Conservation (phyloP, 1,284 basidiomycete genomes). For the Mrakiaceae sp. region DNA sequence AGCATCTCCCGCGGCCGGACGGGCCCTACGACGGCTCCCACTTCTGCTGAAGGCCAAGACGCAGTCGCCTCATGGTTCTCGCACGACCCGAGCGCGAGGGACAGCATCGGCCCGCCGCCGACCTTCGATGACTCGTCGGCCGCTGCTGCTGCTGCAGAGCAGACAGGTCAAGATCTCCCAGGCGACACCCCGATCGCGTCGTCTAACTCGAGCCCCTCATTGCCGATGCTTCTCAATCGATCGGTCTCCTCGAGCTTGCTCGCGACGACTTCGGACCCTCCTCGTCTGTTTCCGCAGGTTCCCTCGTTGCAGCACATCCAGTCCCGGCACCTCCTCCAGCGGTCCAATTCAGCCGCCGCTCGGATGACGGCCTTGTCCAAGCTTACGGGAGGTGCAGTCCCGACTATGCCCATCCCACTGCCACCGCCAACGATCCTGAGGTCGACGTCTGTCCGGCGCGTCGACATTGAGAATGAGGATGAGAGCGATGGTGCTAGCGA, state of each 20-base stretch:
- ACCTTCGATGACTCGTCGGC: background rate
- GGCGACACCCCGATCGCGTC: background rate
- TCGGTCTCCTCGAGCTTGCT: background rate
- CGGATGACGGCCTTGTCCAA: slow-evolving; percentile 33
- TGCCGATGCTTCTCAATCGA: background rate
- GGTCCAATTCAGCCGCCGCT: slow-evolving; percentile 34
- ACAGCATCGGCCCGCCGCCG: background rate
- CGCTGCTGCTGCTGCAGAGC: background rate
- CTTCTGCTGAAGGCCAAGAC: too few relatives aligned
- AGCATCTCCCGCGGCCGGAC: too few relatives aligned
- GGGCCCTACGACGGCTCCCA: too few relatives aligned
- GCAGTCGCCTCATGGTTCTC: too few relatives aligned
- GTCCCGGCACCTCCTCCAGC: slow-evolving; percentile 23
- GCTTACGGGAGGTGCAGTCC: slow-evolving; percentile 27
- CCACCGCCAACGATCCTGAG: background rate
- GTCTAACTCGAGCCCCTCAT: background rate
- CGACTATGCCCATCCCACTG: background rate
- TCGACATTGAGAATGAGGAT: too few relatives aligned
- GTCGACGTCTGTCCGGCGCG: background rate
- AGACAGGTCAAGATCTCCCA: background rate
- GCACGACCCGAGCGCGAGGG: too few relatives aligned
- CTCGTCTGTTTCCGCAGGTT: background rate
- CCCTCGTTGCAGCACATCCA: slow-evolving; percentile 15
- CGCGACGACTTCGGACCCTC: background rate
- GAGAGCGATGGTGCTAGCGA: background rate